phyloP scores from a whole-genome alignment of 2,329 filamentous ascomycete species.

The Curvularia sp. region DNA sequence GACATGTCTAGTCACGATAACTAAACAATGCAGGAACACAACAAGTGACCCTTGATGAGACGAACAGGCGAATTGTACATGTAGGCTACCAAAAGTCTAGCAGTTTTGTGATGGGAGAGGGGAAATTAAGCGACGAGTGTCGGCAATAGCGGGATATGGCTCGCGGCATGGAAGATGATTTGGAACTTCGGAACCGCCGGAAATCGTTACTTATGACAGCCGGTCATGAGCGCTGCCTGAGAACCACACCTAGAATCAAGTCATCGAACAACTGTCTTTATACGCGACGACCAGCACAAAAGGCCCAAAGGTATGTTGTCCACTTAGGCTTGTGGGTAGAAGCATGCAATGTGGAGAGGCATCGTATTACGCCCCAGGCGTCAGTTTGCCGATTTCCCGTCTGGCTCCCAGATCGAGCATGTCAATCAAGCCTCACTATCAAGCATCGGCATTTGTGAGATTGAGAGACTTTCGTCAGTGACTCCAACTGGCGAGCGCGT shows the following conservation, averaged over 20 bases:
- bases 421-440: not conserved
- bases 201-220: not conserved
- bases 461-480: not conserved
- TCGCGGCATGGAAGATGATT: not conserved
- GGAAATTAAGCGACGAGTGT: not conserved
- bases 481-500: not conserved
- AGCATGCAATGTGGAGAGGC: not conserved
- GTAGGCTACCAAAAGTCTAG: not conserved
- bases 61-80: not conserved
- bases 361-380: not conserved
- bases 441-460: not conserved
- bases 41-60: not conserved
- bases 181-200: not conserved
- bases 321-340: not conserved
- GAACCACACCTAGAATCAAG: not conserved
- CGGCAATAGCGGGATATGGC: not conserved
- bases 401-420: not conserved
- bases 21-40: not conserved
- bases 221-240: not conserved
- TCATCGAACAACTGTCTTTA: not conserved
- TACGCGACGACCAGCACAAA: not conserved
- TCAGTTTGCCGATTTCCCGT: not conserved
- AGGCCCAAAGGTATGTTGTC: not conserved
- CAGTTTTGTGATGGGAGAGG: not conserved
- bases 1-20: not conserved